A percentile compares a stretch with the other conserved stretches of the same genome.
Conservation (phyloP, 257 asterid genomes). For the Thymus quinquecostatus region DNA sequence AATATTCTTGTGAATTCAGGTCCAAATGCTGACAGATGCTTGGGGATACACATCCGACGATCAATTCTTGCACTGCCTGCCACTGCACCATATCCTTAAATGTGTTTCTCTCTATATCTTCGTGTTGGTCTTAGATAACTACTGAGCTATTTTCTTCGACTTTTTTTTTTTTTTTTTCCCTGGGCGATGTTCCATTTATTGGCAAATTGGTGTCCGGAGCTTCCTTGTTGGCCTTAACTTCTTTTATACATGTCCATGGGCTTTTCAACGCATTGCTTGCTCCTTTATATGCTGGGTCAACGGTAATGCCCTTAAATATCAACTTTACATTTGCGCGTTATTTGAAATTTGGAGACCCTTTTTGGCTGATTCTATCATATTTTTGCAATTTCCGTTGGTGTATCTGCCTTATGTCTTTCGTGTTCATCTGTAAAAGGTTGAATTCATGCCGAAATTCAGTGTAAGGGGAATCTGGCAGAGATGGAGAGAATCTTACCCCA, state of each 20-base stretch:
- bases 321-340: conserved; percentile 8
- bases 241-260: conserved; percentile 80
- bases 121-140: conserved; percentile 7
- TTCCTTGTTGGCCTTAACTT: conserved; percentile 53
- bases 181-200: conserved; percentile 6
- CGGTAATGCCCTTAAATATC: conserved; percentile 52
- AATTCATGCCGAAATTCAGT: conserved; percentile 91
- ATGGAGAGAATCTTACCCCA: conserved; percentile 92
- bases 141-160: not conserved
- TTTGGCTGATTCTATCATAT: conserved; percentile 5
- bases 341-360: conserved; percentile 11
- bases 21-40: conserved; percentile 73
- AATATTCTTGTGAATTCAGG: conserved; percentile 48
- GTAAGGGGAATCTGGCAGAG: conserved; percentile 98
- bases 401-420: conserved; percentile 16
- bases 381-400: conserved; percentile 5
- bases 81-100: conserved; percentile 90
- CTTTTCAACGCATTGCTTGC: conserved; percentile 87
- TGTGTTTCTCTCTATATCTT: conserved; percentile 16
- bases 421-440: conserved; percentile 57
- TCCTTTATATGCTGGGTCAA: conserved; percentile 84
- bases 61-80: conserved; percentile 82
- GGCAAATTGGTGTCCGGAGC: conserved; percentile 1
- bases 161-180: not conserved
- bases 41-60: conserved; percentile 79